Evolutionary conservation across 495 filamentous ascomycete genomes (phyloP).

Genomic region (Aspergillus ostianus): DNA sequence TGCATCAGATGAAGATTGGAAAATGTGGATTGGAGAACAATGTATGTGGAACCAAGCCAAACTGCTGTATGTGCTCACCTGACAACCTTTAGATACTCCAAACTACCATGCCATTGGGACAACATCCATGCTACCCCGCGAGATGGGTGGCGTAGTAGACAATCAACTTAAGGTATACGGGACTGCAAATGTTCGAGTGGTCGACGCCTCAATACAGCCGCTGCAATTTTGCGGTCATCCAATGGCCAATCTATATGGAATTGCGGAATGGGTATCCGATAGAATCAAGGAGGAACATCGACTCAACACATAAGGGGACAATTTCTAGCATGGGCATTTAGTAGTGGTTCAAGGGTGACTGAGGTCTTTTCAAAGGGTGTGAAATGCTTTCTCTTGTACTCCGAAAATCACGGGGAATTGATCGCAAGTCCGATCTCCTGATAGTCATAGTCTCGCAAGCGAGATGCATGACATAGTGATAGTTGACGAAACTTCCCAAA

Average conservation of each 20-base stretch:
- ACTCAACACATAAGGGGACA: no score
- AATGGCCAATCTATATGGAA: conserved; percentile 53
- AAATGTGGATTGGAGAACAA: conserved; percentile 18
- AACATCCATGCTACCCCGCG: conserved; percentile 54
- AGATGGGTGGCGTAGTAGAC: conserved; percentile 51
- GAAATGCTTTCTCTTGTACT: no score
- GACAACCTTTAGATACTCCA: conserved; percentile 27
- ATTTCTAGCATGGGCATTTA: no score
- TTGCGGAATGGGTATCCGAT: conserved; percentile 56
- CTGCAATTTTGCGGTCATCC: conserved; percentile 53
- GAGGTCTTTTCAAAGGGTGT: no score
- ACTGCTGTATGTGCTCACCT: neutral
- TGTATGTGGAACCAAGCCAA: conserved; percentile 14
- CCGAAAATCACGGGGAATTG: no score
- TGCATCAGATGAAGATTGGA: conserved; percentile 18
- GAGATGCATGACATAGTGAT: no score
- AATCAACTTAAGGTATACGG: conserved; percentile 48
- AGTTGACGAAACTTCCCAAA: no score
- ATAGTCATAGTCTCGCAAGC: no score
- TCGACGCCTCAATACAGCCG: conserved; percentile 58
- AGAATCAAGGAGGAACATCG: conserved; percentile 27
- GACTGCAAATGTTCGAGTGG: conserved; percentile 43
- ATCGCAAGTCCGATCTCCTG: no score
- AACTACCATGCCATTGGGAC: conserved; percentile 48
- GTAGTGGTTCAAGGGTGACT: no score